phyloP scores from a whole-genome alignment of 2,329 filamentous ascomycete genomes.

The Curvularia lunata region DNA sequence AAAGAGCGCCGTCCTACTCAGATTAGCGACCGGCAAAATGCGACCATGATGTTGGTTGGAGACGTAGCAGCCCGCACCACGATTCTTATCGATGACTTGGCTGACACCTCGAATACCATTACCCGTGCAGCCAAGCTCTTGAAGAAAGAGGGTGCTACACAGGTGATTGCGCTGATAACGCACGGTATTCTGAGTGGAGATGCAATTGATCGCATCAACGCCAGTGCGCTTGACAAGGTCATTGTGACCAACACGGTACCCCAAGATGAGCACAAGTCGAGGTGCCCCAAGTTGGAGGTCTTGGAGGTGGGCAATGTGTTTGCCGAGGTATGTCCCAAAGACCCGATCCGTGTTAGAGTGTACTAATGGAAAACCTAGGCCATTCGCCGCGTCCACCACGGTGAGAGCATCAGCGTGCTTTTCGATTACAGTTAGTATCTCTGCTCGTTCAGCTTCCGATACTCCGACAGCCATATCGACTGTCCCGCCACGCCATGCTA shows the following conservation, averaged over 20 bases:
- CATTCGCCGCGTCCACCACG: constrained; percentile 94
- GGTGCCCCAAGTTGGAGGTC: constrained; percentile 88
- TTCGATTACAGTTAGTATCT: constrained; percentile 77
- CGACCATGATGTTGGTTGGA: constrained; percentile 93
- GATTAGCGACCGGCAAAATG: constrained; percentile 79
- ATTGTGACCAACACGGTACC: constrained; percentile 95
- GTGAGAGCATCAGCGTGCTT: constrained; percentile 94
- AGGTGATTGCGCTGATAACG: constrained; percentile 89
- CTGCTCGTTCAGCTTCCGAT: constrained; percentile 11
- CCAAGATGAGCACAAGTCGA: constrained; percentile 77
- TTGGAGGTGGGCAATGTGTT: constrained; percentile 89
- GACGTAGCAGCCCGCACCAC: constrained; percentile 80
- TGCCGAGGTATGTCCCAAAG: constrained; percentile 69
- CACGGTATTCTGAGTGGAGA: constrained; percentile 96
- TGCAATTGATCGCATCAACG: constrained; percentile 91
- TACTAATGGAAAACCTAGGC: constrained; percentile 57
- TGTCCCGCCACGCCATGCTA: not conserved
- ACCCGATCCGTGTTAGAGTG: constrained; percentile 25
- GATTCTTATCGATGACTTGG: constrained; percentile 92
- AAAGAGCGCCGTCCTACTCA: constrained; percentile 93
- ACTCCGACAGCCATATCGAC: not conserved
- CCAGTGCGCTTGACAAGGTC: constrained; percentile 89
- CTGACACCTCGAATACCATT: constrained; percentile 96
- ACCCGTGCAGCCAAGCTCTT: constrained; percentile 95
- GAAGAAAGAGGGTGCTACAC: constrained; percentile 88